These are phyloP conservation scores for Tetrahymena thermophila DNA, from an alignment of 73 alveolate genomes.

Conservation along the genomic window DNA sequence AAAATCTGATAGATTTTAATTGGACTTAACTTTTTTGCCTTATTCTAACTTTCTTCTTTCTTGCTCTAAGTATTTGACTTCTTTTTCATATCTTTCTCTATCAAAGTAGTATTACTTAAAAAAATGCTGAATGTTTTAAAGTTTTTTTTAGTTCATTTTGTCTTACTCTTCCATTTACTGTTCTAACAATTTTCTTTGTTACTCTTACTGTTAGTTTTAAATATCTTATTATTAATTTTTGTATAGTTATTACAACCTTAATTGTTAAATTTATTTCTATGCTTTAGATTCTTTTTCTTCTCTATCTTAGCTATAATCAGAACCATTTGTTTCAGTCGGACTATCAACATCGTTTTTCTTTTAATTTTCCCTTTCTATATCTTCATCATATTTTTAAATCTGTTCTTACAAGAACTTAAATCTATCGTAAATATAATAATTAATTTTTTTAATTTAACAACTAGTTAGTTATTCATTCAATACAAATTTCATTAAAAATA, in stretches of 20 bases:
- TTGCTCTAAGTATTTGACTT: background rate
- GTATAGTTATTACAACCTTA: background rate
- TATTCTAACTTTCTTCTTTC: background rate
- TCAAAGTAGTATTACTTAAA: background rate
- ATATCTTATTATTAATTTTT: no score
- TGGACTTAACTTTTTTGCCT: background rate
- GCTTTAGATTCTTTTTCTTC: background rate
- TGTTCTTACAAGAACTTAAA: background rate
- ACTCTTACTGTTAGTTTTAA: background rate
- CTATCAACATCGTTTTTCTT: background rate
- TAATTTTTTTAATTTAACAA: no score
- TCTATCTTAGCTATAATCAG: background rate
- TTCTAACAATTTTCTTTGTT: background rate
- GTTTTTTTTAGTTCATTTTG: background rate
- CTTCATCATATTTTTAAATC: background rate
- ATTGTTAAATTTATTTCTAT: no score
- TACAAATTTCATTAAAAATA: no score
- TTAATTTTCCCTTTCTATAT: background rate
- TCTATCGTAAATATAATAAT: background rate
- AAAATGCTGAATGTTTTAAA: background rate
- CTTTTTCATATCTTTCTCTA: background rate
- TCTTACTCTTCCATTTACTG: background rate
- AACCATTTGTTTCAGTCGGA: background rate
- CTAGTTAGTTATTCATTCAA: no score
- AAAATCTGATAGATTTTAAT: background rate